Conservation (phyloP, 352 stramenopile species). For the Phytophthora brassicae region DNA sequence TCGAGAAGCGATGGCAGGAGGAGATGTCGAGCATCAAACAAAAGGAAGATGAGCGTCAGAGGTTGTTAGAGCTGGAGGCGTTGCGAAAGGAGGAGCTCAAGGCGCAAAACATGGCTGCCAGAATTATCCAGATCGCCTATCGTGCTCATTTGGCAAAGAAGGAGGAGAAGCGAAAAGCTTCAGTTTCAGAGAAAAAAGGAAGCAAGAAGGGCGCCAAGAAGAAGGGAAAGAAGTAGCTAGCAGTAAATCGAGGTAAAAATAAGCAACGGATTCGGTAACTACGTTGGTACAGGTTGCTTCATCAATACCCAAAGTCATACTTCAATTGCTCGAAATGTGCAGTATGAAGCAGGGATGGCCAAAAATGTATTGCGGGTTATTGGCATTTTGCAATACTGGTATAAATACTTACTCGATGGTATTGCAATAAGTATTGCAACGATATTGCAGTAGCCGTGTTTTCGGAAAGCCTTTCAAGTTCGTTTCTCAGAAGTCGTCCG, state of each 20-base stretch:
- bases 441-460: too few relatives aligned
- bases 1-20: slow-evolving; percentile 72
- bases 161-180: slow-evolving; percentile 64
- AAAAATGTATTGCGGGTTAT: too few relatives aligned
- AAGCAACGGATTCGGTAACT: background rate
- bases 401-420: too few relatives aligned
- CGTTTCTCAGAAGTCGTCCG: too few relatives aligned
- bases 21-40: slow-evolving; percentile 71
- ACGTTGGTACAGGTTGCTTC: background rate
- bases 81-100: slow-evolving; percentile 70
- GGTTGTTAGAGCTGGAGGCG: slow-evolving; percentile 62
- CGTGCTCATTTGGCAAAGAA: slow-evolving; percentile 43
- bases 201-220: slow-evolving; percentile 63
- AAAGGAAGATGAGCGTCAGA: slow-evolving; percentile 73
- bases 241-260: too few relatives aligned
- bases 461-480: too few relatives aligned
- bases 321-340: too few relatives aligned
- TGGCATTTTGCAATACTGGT: too few relatives aligned
- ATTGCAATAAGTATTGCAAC: too few relatives aligned
- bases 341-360: too few relatives aligned
- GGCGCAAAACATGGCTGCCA: slow-evolving; percentile 62
- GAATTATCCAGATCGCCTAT: slow-evolving; percentile 73
- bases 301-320: too few relatives aligned
- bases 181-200: slow-evolving; percentile 62
- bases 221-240: slow-evolving; percentile 51